These are phyloP conservation scores for Setaria viridis DNA, from an alignment of 202 grass and related monocot genomes.

Conservation along the genomic window DNA sequence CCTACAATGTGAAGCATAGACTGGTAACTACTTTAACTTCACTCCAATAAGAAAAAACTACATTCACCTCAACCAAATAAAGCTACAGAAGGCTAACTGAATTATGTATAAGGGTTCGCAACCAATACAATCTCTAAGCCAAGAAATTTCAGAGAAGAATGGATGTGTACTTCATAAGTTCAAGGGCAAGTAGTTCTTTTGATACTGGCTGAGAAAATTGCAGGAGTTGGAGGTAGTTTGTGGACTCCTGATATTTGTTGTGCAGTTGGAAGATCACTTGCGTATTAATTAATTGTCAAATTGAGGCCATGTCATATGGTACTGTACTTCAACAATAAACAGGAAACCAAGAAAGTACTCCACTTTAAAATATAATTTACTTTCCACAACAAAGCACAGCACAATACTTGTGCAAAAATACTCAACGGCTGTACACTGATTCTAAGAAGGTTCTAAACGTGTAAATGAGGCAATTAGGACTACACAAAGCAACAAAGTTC, in stretches of 20 bases:
- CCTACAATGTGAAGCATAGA: background rate
- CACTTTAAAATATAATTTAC: background rate
- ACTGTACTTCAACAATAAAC: background rate
- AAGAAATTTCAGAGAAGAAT: background rate
- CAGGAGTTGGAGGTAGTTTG: background rate
- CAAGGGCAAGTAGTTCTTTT: background rate
- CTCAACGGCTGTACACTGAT: background rate
- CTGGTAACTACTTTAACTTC: background rate
- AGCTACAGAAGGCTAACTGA: background rate
- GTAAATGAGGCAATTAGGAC: background rate
- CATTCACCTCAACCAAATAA: background rate
- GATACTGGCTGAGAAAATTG: background rate
- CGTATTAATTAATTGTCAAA: background rate
- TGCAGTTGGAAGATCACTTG: background rate
- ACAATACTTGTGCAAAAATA: background rate
- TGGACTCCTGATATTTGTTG: background rate
- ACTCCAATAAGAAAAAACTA: background rate
- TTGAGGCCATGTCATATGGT: background rate
- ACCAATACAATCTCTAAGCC: background rate
- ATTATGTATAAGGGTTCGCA: background rate
- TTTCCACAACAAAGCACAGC: background rate
- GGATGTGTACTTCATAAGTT: background rate
- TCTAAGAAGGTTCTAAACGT: background rate
- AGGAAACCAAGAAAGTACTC: background rate
- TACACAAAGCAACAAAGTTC: background rate